phyloP scores from a whole-genome alignment of 257 asterid genomes.

The Thymus quinquecostatus region DNA sequence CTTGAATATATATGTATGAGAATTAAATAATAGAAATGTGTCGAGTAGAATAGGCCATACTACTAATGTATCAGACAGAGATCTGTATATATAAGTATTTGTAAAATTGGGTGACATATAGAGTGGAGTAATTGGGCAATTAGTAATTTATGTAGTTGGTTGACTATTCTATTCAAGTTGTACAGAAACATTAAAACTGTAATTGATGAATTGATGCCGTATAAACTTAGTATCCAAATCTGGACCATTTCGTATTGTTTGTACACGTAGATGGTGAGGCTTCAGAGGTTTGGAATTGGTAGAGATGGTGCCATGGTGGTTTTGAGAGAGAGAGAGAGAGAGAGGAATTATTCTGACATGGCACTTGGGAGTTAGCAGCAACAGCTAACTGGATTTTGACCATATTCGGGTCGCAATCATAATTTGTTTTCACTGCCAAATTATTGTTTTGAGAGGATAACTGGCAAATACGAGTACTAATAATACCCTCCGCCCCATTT shows the following conservation, averaged over 20 bases:
- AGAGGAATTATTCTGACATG: constrained; percentile 29
- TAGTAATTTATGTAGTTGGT: background rate
- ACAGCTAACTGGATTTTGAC: constrained; percentile 32
- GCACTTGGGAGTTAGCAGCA: constrained; percentile 26
- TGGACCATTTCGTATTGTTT: background rate
- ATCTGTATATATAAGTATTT: too few species aligned
- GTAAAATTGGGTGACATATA: too few species aligned
- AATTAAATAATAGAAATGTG: background rate
- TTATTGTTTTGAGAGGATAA: too few species aligned
- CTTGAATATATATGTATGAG: background rate
- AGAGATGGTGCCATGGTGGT: background rate
- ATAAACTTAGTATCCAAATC: background rate
- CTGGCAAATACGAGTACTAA: too few species aligned
- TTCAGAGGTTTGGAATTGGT: background rate
- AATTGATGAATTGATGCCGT: background rate
- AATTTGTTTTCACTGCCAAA: background rate
- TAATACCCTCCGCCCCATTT: too few species aligned
- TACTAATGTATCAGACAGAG: too few species aligned
- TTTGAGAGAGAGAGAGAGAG: too few species aligned
- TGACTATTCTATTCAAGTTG: background rate
- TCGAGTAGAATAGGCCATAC: too few species aligned
- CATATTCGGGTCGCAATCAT: background rate
- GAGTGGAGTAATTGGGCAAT: too few species aligned
- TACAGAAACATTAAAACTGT: background rate
- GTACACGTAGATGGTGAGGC: background rate